Conservation (phyloP, 139 green algal species). For the Coelastrella sp. region DNA sequence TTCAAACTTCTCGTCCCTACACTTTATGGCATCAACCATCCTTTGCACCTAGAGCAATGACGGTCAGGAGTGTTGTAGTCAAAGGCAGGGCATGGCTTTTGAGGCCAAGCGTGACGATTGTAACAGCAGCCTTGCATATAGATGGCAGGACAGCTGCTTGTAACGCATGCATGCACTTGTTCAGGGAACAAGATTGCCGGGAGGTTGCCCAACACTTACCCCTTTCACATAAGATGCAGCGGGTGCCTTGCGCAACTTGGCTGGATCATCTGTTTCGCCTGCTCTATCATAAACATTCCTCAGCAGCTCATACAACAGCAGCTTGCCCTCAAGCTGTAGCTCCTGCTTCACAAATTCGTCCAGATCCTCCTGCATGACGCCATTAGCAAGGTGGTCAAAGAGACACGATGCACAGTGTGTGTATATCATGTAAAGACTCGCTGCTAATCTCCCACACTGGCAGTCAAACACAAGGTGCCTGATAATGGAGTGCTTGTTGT, state of each 20-base stretch:
- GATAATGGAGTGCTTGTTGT: no score
- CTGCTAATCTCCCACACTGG: no score
- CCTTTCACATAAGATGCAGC: conserved; percentile 15
- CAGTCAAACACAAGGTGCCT: no score
- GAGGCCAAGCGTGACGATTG: background rate
- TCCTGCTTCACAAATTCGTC: background rate
- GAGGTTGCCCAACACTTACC: background rate
- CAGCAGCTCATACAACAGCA: conserved; percentile 28
- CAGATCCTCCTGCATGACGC: background rate
- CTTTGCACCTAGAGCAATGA: background rate
- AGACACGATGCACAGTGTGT: background rate
- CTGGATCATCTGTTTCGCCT: background rate
- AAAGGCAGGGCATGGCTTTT: background rate
- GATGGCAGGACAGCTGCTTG: background rate
- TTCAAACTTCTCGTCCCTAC: background rate
- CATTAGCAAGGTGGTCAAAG: no score
- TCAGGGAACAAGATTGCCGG: background rate
- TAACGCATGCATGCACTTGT: background rate
- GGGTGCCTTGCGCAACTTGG: background rate
- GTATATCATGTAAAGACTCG: background rate
- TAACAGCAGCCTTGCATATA: background rate
- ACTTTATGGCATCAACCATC: conserved; percentile 5
- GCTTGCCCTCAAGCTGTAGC: conserved; percentile 3
- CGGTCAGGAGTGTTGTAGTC: background rate
- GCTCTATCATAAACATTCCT: background rate